A percentile compares a stretch with the other conserved stretches of the same genome.
Evolutionary conservation across 2,329 filamentous ascomycete species (phyloP).

Genomic region (Ceratocystis papillata): DNA sequence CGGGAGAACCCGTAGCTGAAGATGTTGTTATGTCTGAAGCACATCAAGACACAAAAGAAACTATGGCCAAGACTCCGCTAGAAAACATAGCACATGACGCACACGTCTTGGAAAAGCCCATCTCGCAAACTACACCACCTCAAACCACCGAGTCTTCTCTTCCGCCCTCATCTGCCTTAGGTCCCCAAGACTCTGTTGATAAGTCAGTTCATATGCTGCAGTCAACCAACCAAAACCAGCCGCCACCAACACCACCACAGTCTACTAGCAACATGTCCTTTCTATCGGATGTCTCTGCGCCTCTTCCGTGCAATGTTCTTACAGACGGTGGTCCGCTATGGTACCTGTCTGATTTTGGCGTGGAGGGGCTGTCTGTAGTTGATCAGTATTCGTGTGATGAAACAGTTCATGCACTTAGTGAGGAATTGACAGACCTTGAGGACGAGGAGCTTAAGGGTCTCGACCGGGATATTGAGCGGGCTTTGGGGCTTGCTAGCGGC

Average conservation of each 20-base stretch:
- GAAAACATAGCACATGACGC: background rate
- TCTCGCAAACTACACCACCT: slow-evolving; percentile 19
- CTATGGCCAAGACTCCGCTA: background rate
- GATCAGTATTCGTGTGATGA: slow-evolving; percentile 52
- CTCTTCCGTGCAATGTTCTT: slow-evolving; percentile 18
- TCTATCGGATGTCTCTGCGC: background rate
- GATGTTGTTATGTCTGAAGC: background rate
- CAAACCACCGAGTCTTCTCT: slow-evolving; percentile 16
- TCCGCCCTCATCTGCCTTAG: background rate
- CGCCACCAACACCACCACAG: slow-evolving; percentile 24
- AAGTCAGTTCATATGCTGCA: background rate
- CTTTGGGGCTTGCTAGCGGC: slow-evolving; percentile 4
- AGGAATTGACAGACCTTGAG: slow-evolving; percentile 83
- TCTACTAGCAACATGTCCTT: slow-evolving; percentile 23
- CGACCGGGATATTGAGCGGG: slow-evolving; percentile 41
- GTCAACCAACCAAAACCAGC: slow-evolving; percentile 6
- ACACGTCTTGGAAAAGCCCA: background rate
- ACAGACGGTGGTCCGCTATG: slow-evolving; percentile 20
- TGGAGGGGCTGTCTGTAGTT: slow-evolving; percentile 19
- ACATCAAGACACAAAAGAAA: background rate
- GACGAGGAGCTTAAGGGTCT: slow-evolving; percentile 76
- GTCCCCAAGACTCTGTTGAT: background rate
- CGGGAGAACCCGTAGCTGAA: background rate
- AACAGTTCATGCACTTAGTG: slow-evolving; percentile 48
- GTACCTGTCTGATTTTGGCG: slow-evolving; percentile 18